Conservation (phyloP, 345 rosid genomes). For the Hypericum perforatum region DNA sequence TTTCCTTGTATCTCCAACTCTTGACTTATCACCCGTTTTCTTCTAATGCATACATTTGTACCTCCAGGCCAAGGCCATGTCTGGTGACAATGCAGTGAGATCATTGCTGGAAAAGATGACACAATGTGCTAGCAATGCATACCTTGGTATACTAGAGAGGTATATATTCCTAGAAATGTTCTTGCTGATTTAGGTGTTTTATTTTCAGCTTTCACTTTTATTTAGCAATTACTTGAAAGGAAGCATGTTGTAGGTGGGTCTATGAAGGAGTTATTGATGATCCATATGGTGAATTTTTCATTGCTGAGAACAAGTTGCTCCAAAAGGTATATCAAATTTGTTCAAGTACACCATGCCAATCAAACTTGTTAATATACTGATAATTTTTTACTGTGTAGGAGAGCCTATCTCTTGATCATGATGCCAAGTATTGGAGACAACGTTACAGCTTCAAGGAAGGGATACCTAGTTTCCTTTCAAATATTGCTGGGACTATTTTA, state of each 20-base stretch:
- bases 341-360: background rate
- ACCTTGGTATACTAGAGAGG: conserved; percentile 94
- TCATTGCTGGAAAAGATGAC: conserved; percentile 94
- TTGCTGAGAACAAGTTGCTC: conserved; percentile 80
- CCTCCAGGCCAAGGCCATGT: conserved; percentile 86
- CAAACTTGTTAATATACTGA: conserved; percentile 19
- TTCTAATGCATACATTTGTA: conserved; percentile 6
- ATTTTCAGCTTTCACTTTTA: conserved; percentile 1
- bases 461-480: conserved; percentile 92
- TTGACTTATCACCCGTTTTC: background rate
- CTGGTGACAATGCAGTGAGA: conserved; percentile 90
- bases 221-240: conserved; percentile 9
- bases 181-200: background rate
- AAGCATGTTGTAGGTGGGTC: conserved; percentile 66
- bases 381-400: conserved; percentile 41
- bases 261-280: conserved; percentile 97
- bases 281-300: conserved; percentile 95
- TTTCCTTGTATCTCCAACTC: background rate
- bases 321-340: conserved; percentile 47
- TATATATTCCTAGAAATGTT: conserved; percentile 8
- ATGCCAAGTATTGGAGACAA: conserved; percentile 75
- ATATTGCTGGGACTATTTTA: conserved; percentile 80
- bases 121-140: conserved; percentile 88
- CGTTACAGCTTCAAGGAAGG: conserved; percentile 89
- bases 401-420: conserved; percentile 85